Evolutionary conservation across 371 early-diverging fungal genomes (phyloP).

Genomic region (Sporodiniella umbellata): DNA sequence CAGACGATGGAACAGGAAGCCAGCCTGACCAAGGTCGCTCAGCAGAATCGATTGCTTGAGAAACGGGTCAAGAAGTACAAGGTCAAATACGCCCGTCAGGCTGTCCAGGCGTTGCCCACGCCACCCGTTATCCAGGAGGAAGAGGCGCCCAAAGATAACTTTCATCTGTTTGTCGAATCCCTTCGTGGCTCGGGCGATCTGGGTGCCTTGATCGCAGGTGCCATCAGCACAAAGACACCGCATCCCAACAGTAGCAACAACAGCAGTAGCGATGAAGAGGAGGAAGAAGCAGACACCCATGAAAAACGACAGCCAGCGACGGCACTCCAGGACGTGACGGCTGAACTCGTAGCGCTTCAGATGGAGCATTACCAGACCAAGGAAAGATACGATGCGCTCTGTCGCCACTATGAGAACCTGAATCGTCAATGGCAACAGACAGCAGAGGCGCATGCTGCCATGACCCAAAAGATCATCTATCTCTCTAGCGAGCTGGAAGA

Average conservation of each 20-base stretch:
- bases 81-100: constrained; percentile 22
- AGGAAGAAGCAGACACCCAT: constrained; percentile 10
- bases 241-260: not conserved
- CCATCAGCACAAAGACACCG: not conserved
- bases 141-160: constrained; percentile 9
- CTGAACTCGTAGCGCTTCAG: constrained; percentile 36
- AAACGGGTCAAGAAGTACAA: constrained; percentile 37
- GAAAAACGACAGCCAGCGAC: constrained; percentile 2
- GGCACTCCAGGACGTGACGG: constrained; percentile 25
- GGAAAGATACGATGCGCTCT: constrained; percentile 41
- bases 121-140: constrained; percentile 5
- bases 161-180: constrained; percentile 33
- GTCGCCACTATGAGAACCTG: constrained; percentile 33
- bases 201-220: constrained; percentile 45
- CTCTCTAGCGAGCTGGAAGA: constrained; percentile 28
- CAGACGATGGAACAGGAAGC: constrained; percentile 47
- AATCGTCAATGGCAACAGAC: constrained; percentile 19
- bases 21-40: constrained; percentile 26
- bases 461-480: constrained; percentile 21
- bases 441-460: constrained; percentile 11
- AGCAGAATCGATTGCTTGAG: constrained; percentile 33
- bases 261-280: constrained; percentile 1
- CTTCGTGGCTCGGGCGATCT: constrained; percentile 41
- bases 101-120: constrained; percentile 1
- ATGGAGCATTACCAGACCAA: constrained; percentile 37